A percentile compares a stretch with the other conserved stretches of the same genome.
Evolutionary conservation across 1,284 basidiomycete species (phyloP).

Genomic region (Leccinum proliferum): DNA sequence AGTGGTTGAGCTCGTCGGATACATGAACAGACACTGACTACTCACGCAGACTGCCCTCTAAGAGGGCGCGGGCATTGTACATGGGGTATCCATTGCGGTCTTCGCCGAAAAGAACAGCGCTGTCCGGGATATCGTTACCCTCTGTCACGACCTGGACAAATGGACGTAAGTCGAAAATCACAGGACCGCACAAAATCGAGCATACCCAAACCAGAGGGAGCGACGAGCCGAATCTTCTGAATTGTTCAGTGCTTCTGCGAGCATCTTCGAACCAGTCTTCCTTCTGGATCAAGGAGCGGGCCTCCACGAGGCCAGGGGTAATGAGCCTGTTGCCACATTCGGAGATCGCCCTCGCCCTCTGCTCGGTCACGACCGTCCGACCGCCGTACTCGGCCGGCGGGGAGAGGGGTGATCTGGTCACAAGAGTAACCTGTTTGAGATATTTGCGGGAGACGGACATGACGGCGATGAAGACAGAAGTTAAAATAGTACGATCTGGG

Average conservation of each 20-base stretch:
- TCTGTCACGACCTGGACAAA: slow-evolving; percentile 24
- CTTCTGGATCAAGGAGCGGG: slow-evolving; percentile 17
- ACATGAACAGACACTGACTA: neutral
- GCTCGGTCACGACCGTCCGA: slow-evolving; percentile 8
- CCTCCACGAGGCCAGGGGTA: slow-evolving; percentile 13
- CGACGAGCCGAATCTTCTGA: slow-evolving; percentile 25
- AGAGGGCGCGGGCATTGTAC: slow-evolving; percentile 30
- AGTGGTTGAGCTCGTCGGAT: neutral
- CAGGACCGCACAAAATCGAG: neutral
- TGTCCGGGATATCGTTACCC: slow-evolving; percentile 26
- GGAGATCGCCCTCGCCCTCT: slow-evolving; percentile 17
- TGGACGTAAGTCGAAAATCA: neutral
- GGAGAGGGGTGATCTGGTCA: slow-evolving; percentile 12
- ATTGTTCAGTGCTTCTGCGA: slow-evolving; percentile 27
- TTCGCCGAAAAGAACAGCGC: slow-evolving; percentile 29
- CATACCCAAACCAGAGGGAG: slow-evolving; percentile 29
- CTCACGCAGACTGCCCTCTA: slow-evolving; percentile 29
- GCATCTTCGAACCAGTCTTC: slow-evolving; percentile 27
- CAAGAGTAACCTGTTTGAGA: slow-evolving; percentile 1
- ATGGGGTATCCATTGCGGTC: slow-evolving; percentile 26
- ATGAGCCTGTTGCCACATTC: slow-evolving; percentile 16
- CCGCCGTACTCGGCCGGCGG: slow-evolving; percentile 7
- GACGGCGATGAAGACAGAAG: too few species aligned
- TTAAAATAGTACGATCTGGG: too few species aligned
- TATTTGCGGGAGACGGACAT: slow-evolving; percentile 16